These are phyloP conservation scores for Rhazya stricta DNA, from an alignment of 257 asterid genomes.

Conservation along the genomic window DNA sequence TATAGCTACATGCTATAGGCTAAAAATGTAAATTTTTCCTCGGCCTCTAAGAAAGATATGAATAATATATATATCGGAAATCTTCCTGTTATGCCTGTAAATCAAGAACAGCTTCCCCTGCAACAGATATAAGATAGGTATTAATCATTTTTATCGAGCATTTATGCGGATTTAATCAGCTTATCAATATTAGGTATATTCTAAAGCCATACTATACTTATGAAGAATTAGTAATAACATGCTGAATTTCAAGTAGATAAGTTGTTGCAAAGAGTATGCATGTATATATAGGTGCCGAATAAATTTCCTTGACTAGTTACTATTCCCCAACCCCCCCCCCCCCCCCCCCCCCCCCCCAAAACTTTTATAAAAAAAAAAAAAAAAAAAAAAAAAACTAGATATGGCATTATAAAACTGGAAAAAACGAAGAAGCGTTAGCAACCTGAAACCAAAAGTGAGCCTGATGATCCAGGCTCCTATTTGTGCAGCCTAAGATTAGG, in stretches of 20 bases:
- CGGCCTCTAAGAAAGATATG: background rate
- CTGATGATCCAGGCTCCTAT: background rate
- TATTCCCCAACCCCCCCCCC: background rate
- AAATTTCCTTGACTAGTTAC: too few species aligned
- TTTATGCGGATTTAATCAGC: background rate
- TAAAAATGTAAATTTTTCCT: conserved; percentile 7
- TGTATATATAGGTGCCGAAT: too few species aligned
- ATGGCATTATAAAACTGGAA: background rate
- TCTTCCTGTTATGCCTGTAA: conserved; percentile 35
- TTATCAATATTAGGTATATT: background rate
- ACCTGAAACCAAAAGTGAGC: background rate
- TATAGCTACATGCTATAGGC: conserved; percentile 15
- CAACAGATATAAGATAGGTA: conserved; percentile 19
- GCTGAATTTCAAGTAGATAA: background rate
- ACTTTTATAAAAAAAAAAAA: too few species aligned
- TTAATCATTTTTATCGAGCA: background rate
- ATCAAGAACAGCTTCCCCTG: conserved; percentile 82
- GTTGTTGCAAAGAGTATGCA: background rate
- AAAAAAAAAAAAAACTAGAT: background rate
- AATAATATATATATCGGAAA: background rate
- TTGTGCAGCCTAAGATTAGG: background rate
- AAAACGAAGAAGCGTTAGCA: background rate
- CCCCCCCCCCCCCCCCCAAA: too few species aligned
- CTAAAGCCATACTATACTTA: background rate
- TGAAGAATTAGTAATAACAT: background rate